Conservation (phyloP, 768 basidiomycete genomes). For the Pisolithus albus region DNA sequence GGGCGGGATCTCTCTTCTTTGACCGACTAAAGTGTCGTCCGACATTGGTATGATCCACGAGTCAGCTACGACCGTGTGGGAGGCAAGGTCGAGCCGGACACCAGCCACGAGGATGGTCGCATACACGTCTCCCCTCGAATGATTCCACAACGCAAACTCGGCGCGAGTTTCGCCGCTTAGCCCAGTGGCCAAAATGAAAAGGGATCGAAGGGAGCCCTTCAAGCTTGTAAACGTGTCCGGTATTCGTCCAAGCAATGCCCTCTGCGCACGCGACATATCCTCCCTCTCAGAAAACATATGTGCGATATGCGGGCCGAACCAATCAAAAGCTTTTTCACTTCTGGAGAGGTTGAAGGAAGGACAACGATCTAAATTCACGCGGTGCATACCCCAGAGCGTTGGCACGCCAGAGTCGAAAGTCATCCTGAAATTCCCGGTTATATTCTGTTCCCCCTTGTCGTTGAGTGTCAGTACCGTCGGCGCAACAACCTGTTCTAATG, state of each 20-base stretch:
- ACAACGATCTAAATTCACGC: conserved; percentile 30
- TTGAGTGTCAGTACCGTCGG: conserved; percentile 12
- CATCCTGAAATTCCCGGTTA: conserved; percentile 25
- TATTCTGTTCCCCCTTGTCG: conserved; percentile 10
- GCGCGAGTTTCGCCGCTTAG: conserved; percentile 11
- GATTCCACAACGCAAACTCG: conserved; percentile 15
- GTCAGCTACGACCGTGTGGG: conserved; percentile 47
- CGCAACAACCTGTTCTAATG: conserved; percentile 19
- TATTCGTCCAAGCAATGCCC: not conserved
- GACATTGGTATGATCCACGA: conserved; percentile 39
- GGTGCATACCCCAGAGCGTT: conserved; percentile 33
- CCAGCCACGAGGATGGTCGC: conserved; percentile 41
- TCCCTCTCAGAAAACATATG: conserved; percentile 30
- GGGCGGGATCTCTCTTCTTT: conserved; percentile 6
- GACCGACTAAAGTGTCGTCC: conserved; percentile 1
- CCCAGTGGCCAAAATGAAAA: conserved; percentile 24
- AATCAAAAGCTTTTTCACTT: conserved; percentile 11
- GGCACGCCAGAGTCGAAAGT: conserved; percentile 10
- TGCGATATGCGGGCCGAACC: conserved; percentile 29
- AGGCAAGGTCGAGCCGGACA: conserved; percentile 41
- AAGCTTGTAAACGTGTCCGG: conserved; percentile 24
- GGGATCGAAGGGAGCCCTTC: conserved; percentile 27
- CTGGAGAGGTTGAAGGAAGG: conserved; percentile 24
- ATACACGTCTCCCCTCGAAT: conserved; percentile 15
- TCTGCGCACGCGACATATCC: not conserved